phyloP scores from a whole-genome alignment of 2,329 filamentous ascomycete species.

The Alternaria triticimaculans region DNA sequence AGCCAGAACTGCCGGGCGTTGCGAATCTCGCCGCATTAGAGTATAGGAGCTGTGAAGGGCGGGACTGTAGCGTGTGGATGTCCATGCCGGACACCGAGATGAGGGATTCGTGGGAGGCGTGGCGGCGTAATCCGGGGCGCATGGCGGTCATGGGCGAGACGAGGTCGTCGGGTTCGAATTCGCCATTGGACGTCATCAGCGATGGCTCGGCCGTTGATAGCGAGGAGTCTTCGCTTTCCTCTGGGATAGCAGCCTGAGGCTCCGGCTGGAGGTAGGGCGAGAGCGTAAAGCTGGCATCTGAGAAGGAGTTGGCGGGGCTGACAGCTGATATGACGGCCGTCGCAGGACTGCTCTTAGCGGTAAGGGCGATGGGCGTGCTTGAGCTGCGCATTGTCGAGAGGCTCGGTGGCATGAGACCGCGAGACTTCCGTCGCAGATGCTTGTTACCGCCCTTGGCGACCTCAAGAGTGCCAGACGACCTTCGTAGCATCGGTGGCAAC shows the following conservation, averaged over 20 bases:
- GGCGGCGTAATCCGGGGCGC: conserved; percentile 63
- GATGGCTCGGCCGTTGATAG: conserved; percentile 18
- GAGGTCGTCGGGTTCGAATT: conserved; percentile 39
- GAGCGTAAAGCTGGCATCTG: conserved; percentile 38
- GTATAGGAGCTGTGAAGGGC: conserved; percentile 75
- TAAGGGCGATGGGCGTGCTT: conserved; percentile 43
- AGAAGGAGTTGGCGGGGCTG: conserved; percentile 41
- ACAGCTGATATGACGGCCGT: conserved; percentile 40
- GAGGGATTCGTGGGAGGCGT: conserved; percentile 84
- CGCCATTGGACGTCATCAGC: conserved; percentile 30
- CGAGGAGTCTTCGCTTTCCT: conserved; percentile 43
- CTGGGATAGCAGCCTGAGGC: conserved; percentile 42
- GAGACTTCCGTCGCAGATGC: conserved; percentile 32
- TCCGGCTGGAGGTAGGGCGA: conserved; percentile 30
- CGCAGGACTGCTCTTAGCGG: conserved; percentile 44
- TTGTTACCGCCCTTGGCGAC: conserved; percentile 3
- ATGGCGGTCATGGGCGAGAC: conserved; percentile 42
- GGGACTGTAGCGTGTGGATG: conserved; percentile 79
- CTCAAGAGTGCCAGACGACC: conserved; percentile 8
- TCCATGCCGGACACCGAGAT: conserved; percentile 87
- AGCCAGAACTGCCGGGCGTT: conserved; percentile 53
- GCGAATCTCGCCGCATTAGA: conserved; percentile 59
- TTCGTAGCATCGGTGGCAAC: conserved; percentile 6
- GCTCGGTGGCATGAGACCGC: conserved; percentile 38
- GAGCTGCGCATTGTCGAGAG: conserved; percentile 39